Base-by-base conservation (phyloP, 2,329 filamentous ascomycete species). In the Emmonsia crescens region DNA sequence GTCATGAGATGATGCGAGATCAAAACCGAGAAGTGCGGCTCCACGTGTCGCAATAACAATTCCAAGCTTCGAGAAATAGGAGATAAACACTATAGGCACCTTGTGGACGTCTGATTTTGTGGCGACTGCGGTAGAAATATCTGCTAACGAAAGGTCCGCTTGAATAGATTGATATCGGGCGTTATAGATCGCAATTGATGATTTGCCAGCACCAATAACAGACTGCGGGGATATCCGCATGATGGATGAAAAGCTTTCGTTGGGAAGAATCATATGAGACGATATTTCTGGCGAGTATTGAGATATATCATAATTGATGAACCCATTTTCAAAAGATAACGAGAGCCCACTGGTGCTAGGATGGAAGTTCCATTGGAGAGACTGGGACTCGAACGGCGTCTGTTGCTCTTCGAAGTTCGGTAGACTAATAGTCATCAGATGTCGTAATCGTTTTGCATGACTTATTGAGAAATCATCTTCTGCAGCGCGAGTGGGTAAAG, bases 111-210 rank as follows among this genome's bases (percentile, higher is more conserved):
- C 65, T n/a, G 62, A 63, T 42, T 63, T 66, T 19, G 63, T 67
- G 6, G 67, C 65, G 51, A 64, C 64, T 16, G 64, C 64, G n/a
- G 70, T 64, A n/a, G 67, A 65, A 44, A 76, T 61, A 62, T 74
- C 68, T n/a, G 66, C 58, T 14, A 72, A 62, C 16, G 73, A 63
- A 59, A 77, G 73, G 60, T 73, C 75, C 59, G 75, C 74, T 64
- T 79, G 77, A 16, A 79, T 69, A 1, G 78, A 78, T 63, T 75
- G 72, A 64, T 77, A 80, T 56, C 77, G 74, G n/a, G 77, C 74
- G 65, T 79, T 77, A 60, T 78, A 77, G 6, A 80, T 66, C 2
- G 74, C 76, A 29, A 80, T 67, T n/a, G 74, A 68, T 19, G 75
- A 76, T 46, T 74, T 67, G 29, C 72, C 73, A 9, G 74, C 74